These are phyloP conservation scores for Pneumocystis canis DNA, from an alignment of 1,139 yeast genomes.

Conservation along the genomic window DNA sequence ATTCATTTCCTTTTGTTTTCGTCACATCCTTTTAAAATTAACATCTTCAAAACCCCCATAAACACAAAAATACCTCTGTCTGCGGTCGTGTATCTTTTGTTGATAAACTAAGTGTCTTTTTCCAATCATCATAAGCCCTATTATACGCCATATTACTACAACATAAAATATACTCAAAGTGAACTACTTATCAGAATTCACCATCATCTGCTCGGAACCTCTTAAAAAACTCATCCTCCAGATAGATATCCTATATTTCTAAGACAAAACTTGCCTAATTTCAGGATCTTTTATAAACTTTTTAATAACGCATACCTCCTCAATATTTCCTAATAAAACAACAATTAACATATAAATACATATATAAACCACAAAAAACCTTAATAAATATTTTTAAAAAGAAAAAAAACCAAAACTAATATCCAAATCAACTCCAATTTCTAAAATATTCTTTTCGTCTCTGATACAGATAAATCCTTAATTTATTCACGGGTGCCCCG, in stretches of 20 bases:
- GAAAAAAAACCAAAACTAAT: not conserved
- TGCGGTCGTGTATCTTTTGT: constrained; percentile 11
- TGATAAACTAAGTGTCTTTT: constrained; percentile 6
- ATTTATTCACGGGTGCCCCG: not conserved
- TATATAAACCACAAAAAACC: not conserved
- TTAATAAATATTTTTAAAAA: not conserved
- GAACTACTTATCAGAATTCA: not conserved
- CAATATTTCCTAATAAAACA: not conserved
- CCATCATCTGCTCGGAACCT: not conserved
- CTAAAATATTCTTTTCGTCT: not conserved
- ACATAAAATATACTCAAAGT: not conserved
- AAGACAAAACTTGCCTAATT: not conserved
- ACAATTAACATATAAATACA: not conserved
- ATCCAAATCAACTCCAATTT: not conserved
- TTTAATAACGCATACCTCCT: not conserved
- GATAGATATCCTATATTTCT: not conserved
- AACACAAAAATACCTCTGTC: constrained; percentile 2
- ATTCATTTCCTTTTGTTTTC: constrained; percentile 75
- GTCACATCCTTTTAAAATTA: constrained; percentile 52
- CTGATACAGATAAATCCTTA: not conserved
- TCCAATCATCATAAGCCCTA: not conserved
- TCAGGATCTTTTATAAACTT: not conserved
- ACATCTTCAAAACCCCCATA: no score
- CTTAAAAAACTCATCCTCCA: not conserved
- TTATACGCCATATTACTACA: not conserved